These are phyloP conservation scores for Ustilago hordei DNA, from an alignment of 1,284 basidiomycete genomes.

Conservation along the genomic window DNA sequence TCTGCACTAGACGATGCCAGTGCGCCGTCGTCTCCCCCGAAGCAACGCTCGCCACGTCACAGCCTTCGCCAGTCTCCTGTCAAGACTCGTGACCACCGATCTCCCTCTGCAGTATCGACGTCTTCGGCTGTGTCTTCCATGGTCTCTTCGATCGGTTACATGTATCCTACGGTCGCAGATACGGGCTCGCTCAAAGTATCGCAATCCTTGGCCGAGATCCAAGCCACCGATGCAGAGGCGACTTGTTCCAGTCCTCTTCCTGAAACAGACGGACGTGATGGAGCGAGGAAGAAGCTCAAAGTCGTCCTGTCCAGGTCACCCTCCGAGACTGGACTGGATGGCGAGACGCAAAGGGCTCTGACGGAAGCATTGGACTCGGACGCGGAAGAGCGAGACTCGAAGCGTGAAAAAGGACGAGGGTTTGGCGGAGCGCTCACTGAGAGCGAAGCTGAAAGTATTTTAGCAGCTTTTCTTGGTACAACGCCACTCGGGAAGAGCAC, in stretches of 20 bases:
- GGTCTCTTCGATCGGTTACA: constrained; percentile 39
- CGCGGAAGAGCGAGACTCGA: constrained; percentile 4
- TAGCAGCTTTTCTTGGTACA: constrained; percentile 39
- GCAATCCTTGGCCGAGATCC: constrained; percentile 34
- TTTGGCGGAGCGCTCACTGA: constrained; percentile 30
- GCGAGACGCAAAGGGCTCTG: constrained; percentile 11
- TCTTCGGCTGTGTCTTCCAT: constrained; percentile 15
- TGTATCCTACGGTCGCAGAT: constrained; percentile 32
- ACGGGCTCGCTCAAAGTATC: constrained; percentile 42
- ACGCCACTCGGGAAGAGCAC: constrained; percentile 20
- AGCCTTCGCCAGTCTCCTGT: constrained; percentile 10
- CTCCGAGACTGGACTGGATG: background rate
- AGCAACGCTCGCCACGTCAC: background rate
- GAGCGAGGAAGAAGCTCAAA: constrained; percentile 26
- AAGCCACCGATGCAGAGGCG: constrained; percentile 26
- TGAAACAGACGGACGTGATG: background rate
- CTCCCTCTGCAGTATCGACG: constrained; percentile 20
- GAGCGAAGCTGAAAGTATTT: constrained; percentile 39
- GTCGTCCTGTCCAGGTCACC: constrained; percentile 16
- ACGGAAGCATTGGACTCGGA: constrained; percentile 17
- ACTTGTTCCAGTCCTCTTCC: constrained; percentile 7
- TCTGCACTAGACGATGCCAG: constrained; percentile 20
- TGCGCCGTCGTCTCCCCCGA: background rate
- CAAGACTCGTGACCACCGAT: constrained; percentile 22
- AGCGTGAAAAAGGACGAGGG: constrained; percentile 7